A percentile compares a stretch with the other conserved stretches of the same genome.
These are phyloP conservation scores for Rutstroemia sp. DNA, from an alignment of 2,329 filamentous ascomycete species.

Conservation along the genomic window DNA sequence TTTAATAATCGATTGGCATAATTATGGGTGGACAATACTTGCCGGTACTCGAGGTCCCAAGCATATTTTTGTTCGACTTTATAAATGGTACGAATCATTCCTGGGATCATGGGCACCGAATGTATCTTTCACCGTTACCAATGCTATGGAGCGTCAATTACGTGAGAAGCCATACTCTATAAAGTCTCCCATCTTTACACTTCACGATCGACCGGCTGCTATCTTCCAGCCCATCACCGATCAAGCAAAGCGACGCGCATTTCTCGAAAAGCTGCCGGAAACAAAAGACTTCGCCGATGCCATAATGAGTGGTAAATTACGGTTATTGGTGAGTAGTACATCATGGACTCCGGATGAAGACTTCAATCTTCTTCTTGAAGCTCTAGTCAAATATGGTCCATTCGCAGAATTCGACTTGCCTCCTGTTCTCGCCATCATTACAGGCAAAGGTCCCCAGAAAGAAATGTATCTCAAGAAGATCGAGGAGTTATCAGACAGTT, in stretches of 20 bases:
- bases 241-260: constrained; percentile 40
- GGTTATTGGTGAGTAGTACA: constrained; percentile 82
- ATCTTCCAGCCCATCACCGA: constrained; percentile 67
- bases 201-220: constrained; percentile 80
- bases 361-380: constrained; percentile 79
- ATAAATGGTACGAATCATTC: constrained; percentile 68
- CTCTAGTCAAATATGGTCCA: constrained; percentile 66
- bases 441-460: constrained; percentile 85
- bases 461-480: constrained; percentile 65
- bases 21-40: constrained; percentile 94
- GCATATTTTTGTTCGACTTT: constrained; percentile 71
- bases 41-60: constrained; percentile 47
- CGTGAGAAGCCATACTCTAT: constrained; percentile 56
- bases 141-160: constrained; percentile 77
- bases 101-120: constrained; percentile 61
- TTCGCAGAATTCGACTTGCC: constrained; percentile 32
- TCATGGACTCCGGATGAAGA: constrained; percentile 98
- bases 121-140: constrained; percentile 79
- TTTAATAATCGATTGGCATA: constrained; percentile 95
- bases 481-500: constrained; percentile 46
- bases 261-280: constrained; percentile 59
- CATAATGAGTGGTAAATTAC: constrained; percentile 51
- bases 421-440: constrained; percentile 85
- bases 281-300: constrained; percentile 51
- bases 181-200: constrained; percentile 55